Evolutionary conservation across 2,329 filamentous ascomycete species (phyloP).

Genomic region (Pseudocercospora cruenta): DNA sequence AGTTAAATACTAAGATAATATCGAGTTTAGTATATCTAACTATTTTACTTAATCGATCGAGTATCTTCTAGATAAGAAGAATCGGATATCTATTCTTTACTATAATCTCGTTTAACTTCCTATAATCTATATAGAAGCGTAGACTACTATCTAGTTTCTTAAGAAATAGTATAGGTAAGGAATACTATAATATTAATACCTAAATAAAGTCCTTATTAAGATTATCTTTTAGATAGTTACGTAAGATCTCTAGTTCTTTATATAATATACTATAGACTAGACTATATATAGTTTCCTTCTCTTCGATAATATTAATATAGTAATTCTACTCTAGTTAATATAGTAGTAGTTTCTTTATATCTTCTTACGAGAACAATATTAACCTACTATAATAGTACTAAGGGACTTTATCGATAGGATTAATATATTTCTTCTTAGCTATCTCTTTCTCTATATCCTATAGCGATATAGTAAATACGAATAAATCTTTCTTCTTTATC

Average conservation of each 20-base stretch:
- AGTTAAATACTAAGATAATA: conserved; percentile 32
- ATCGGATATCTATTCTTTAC: conserved; percentile 38
- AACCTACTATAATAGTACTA: neutral
- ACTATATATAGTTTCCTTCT: neutral
- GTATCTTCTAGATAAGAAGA: conserved; percentile 31
- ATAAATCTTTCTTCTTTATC: neutral
- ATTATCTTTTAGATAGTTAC: neutral
- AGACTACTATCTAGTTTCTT: conserved; percentile 27
- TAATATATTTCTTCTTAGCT: neutral
- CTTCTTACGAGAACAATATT: neutral
- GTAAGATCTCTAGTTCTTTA: conserved; percentile 1
- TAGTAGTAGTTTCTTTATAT: neutral
- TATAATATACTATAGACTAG: neutral
- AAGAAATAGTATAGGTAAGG: conserved; percentile 13
- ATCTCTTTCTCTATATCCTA: neutral
- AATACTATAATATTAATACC: neutral
- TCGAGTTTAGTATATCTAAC: conserved; percentile 21
- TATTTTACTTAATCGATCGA: conserved; percentile 24
- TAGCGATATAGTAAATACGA: neutral
- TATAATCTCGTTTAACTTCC: conserved; percentile 37
- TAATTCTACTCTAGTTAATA: neutral
- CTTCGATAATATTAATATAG: neutral
- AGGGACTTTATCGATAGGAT: neutral
- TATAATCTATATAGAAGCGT: conserved; percentile 38
- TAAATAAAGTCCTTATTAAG: conserved; percentile 1